A percentile compares a stretch with the other conserved stretches of the same genome.
These are phyloP conservation scores for Amanita pallidorosea DNA, from an alignment of 768 basidiomycete species.

Conservation along the genomic window DNA sequence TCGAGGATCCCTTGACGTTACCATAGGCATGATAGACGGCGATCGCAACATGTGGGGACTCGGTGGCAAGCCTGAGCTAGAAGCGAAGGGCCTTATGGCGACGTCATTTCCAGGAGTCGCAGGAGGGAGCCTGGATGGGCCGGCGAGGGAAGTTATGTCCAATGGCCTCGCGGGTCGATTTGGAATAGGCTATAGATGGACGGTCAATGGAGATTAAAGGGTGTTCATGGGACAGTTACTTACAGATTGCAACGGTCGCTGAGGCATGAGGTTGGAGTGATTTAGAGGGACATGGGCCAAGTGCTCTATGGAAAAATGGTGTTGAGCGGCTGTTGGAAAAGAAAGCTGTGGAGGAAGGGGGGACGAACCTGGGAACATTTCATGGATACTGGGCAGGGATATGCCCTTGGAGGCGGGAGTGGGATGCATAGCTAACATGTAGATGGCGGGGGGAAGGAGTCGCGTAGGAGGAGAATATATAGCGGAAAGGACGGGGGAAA, in stretches of 20 bases:
- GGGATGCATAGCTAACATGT: conserved; percentile 2
- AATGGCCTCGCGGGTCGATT: neutral
- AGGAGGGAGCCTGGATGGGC: conserved; percentile 1
- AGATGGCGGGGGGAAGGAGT: neutral
- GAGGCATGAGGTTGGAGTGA: neutral
- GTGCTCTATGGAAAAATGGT: conserved; percentile 10
- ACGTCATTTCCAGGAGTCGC: conserved; percentile 1
- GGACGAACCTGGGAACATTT: conserved; percentile 42
- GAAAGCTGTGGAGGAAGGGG: neutral
- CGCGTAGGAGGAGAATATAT: neutral
- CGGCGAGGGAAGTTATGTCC: neutral
- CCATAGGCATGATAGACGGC: neutral
- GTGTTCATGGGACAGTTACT: neutral
- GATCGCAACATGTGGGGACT: conserved; percentile 3
- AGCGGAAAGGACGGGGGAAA: neutral
- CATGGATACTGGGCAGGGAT: conserved; percentile 39
- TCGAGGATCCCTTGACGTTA: conserved; percentile 4
- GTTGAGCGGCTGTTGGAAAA: neutral
- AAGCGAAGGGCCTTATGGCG: neutral
- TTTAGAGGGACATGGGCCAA: conserved; percentile 2
- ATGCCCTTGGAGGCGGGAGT: conserved; percentile 6
- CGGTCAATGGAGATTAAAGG: neutral
- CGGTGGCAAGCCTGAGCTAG: conserved; percentile 4
- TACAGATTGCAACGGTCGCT: neutral
- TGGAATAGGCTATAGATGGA: neutral